These are phyloP conservation scores for Mortierella sp. DNA, from an alignment of 371 early-diverging fungal genomes.

Conservation along the genomic window DNA sequence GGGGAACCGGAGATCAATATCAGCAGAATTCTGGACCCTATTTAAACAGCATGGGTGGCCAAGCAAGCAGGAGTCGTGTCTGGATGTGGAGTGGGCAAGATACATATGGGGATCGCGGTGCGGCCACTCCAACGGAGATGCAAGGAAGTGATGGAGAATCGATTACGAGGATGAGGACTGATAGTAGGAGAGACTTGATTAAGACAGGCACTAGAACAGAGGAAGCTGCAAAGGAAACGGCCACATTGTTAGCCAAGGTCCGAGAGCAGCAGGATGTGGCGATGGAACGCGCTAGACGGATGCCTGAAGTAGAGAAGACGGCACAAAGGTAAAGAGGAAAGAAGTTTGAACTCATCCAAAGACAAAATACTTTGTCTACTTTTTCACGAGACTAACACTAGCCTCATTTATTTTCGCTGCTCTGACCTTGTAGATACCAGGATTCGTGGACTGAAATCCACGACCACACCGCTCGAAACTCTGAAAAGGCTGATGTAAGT, in stretches of 20 bases:
- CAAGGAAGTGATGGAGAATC: conserved; percentile 9
- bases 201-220: conserved; percentile 27
- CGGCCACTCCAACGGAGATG: background rate
- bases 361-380: no score
- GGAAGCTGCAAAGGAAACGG: conserved; percentile 42
- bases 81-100: conserved; percentile 35
- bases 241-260: conserved; percentile 27
- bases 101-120: background rate
- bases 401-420: conserved; percentile 6
- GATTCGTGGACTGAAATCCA: conserved; percentile 54
- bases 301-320: conserved; percentile 43
- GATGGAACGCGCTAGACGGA: conserved; percentile 21
- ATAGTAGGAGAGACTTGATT: background rate
- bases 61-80: conserved; percentile 20
- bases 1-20: conserved; percentile 15
- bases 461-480: conserved; percentile 36
- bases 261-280: conserved; percentile 31
- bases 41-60: conserved; percentile 9
- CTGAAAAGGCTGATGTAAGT: conserved; percentile 49
- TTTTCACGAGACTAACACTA: no score
- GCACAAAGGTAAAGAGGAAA: conserved; percentile 32
- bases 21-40: conserved; percentile 8
- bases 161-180: background rate
- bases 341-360: background rate
- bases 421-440: conserved; percentile 35